Evolutionary conservation across 176 grass and related monocot species (phyloP).

Genomic region (Musa itinerans): DNA sequence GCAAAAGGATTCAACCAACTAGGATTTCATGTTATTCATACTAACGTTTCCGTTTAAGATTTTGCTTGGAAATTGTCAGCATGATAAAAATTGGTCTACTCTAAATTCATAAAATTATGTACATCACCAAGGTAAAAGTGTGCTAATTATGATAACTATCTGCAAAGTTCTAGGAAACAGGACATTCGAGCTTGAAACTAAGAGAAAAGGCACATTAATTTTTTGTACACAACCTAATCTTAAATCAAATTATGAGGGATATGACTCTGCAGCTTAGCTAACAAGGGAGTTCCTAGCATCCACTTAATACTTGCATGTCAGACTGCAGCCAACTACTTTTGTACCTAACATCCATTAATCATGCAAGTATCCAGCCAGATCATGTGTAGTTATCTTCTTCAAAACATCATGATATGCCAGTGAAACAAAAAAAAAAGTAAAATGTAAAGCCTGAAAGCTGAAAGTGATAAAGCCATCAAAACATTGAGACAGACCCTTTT

Average conservation of each 20-base stretch:
- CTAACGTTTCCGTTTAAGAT: no score
- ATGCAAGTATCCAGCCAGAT: background rate
- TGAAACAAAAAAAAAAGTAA: background rate
- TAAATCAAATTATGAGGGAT: background rate
- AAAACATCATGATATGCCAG: background rate
- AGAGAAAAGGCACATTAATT: background rate
- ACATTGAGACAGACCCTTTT: slow-evolving; percentile 49
- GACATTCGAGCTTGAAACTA: no score
- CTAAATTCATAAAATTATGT: no score
- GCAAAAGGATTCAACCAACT: no score
- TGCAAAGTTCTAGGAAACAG: no score
- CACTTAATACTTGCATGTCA: background rate
- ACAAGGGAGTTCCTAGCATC: background rate
- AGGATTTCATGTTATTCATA: no score
- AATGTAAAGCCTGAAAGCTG: background rate
- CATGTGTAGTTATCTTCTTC: background rate
- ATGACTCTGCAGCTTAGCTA: background rate
- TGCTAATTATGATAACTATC: no score
- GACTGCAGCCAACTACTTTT: background rate
- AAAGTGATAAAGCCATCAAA: background rate
- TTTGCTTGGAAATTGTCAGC: no score
- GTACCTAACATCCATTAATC: background rate
- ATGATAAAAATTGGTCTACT: no score
- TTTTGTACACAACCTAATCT: background rate
- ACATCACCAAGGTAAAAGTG: no score